phyloP scores from a whole-genome alignment of 1,284 basidiomycete genomes.

The Ganoderma meredithae region DNA sequence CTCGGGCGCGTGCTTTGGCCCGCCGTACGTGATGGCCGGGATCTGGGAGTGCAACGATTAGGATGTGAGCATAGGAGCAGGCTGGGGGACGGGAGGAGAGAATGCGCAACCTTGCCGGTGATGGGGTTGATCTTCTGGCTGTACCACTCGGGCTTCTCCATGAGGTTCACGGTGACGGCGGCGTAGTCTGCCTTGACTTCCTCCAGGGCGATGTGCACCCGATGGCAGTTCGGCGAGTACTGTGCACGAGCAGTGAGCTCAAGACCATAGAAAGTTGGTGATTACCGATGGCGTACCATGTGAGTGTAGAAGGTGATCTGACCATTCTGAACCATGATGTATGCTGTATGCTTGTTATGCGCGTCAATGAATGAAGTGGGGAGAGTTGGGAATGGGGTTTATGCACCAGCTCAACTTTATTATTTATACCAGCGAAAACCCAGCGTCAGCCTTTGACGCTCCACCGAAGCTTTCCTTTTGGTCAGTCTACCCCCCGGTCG shows the following conservation, averaged over 20 bases:
- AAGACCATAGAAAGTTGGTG: neutral
- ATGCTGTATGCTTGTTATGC: neutral
- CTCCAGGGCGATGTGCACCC: slow-evolving; percentile 53
- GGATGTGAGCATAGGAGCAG: neutral
- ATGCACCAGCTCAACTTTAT: neutral
- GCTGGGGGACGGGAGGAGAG: neutral
- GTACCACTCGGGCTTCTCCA: slow-evolving; percentile 73
- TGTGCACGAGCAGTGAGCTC: neutral
- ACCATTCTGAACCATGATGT: slow-evolving; percentile 9
- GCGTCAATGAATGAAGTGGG: neutral
- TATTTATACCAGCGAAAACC: neutral
- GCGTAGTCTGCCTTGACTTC: slow-evolving; percentile 59
- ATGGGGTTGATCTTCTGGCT: slow-evolving; percentile 64
- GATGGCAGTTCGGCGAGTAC: slow-evolving; percentile 15
- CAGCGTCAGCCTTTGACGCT: neutral
- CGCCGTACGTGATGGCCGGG: slow-evolving; percentile 57
- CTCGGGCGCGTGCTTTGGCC: slow-evolving; percentile 56
- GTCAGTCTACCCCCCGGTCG: neutral
- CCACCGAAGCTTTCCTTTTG: neutral
- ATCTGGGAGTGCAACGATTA: neutral
- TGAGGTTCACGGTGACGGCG: slow-evolving; percentile 60
- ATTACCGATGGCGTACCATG: neutral
- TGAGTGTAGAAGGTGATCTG: slow-evolving; percentile 11
- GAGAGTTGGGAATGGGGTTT: neutral
- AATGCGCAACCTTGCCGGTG: slow-evolving; percentile 55